phyloP scores from a whole-genome alignment of 2,329 filamentous ascomycete species.

The Zymoseptoria pseudotritici region DNA sequence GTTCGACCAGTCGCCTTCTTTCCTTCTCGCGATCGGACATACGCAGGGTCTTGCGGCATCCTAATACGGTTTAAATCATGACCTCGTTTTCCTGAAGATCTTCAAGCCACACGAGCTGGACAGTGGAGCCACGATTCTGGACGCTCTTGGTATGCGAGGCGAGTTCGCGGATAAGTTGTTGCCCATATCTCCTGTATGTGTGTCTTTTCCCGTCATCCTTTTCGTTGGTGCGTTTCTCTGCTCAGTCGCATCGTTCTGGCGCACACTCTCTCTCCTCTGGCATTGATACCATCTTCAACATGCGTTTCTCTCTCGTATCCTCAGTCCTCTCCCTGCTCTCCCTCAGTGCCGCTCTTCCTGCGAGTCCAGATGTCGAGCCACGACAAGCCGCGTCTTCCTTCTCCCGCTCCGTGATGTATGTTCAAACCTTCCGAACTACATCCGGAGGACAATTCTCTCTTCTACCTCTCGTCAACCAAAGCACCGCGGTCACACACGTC shows the following conservation, averaged over 20 bases:
- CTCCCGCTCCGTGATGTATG: constrained; percentile 17
- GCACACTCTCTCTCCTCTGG: not conserved
- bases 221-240: not conserved
- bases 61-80: not conserved
- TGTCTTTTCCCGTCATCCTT: not conserved
- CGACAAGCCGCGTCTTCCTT: not conserved
- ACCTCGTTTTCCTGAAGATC: not conserved
- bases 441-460: constrained; percentile 21
- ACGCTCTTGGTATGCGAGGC: not conserved
- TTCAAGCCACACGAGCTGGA: not conserved
- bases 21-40: not conserved
- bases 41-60: not conserved
- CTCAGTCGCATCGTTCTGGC: not conserved
- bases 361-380: not conserved
- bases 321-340: not conserved
- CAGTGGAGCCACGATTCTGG: not conserved
- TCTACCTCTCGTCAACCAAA: constrained; percentile 19
- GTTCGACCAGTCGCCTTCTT: not conserved
- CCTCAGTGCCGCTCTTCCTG: not conserved
- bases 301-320: not conserved
- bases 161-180: not conserved
- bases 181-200: not conserved
- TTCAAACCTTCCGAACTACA: constrained; percentile 22
- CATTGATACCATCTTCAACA: not conserved
- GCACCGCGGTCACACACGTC: constrained; percentile 24